These are phyloP conservation scores for Globisporangium megalacanthum DNA, from an alignment of 352 stramenopile genomes.

Conservation along the genomic window DNA sequence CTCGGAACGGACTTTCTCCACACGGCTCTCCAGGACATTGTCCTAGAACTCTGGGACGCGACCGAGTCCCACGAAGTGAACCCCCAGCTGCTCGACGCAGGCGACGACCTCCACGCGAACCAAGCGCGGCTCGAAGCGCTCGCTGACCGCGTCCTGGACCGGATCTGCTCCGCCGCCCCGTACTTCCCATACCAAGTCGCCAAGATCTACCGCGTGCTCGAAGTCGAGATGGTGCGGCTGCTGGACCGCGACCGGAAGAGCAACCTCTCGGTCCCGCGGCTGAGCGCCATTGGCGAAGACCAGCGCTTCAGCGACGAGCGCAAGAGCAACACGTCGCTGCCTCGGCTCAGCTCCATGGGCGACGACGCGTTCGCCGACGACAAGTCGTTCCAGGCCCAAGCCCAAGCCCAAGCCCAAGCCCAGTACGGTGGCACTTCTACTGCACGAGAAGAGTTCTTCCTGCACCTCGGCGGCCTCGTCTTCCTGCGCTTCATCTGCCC, in stretches of 20 bases:
- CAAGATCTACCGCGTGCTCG: constrained; percentile 70
- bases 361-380: constrained; percentile 33
- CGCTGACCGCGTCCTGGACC: constrained; percentile 41
- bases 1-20: constrained; percentile 63
- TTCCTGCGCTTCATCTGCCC: constrained; percentile 80
- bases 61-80: constrained; percentile 64
- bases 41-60: constrained; percentile 44
- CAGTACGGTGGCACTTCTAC: constrained; percentile 13
- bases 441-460: constrained; percentile 65
- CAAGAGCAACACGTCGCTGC: constrained; percentile 34
- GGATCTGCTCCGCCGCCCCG: constrained; percentile 36
- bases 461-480: constrained; percentile 69
- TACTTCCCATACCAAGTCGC: constrained; percentile 74
- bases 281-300: constrained; percentile 49
- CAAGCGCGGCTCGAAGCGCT: constrained; percentile 46
- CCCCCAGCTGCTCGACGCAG: constrained; percentile 30
- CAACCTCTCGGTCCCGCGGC: constrained; percentile 36
- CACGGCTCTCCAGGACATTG: constrained; percentile 38
- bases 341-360: constrained; percentile 47
- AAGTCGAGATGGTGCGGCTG: constrained; percentile 67
- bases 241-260: constrained; percentile 54
- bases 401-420: neutral
- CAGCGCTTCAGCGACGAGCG: constrained; percentile 24
- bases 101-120: constrained; percentile 44
- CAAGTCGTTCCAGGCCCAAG: neutral